Base-by-base conservation (phyloP, 805 yeast species). In the Monosporozyma yasuniensis region DNA sequence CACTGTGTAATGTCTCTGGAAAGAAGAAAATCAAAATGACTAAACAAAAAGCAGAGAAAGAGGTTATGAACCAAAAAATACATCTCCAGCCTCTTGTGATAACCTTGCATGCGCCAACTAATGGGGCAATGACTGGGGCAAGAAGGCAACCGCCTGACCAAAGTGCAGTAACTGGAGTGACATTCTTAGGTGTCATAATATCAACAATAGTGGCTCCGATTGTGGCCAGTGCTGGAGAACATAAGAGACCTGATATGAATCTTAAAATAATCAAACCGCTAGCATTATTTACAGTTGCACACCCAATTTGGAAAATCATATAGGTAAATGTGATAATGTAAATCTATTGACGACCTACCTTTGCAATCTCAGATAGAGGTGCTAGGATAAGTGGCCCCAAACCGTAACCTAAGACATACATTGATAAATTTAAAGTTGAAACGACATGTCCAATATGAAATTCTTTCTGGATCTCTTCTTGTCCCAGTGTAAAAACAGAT, bases 321-420 rank as follows among this genome's bases (percentile, higher is more conserved):
- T 77, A 39, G 50, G 76, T 62, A 39, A 78, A 62, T 3, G 82
- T 70, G 18, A 65, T n/a, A 34, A 73, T 65, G 52, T 79, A 80
- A 41, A 78, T 71, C 25, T 70, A 64, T 46, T 76, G 76, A 53
- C 84, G 71, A 12, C 84, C 84, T 42, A 77, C 60, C 3, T 61
- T 59, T 2, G 79, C 75, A 49, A 76, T 70, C 58, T 81, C 86
- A 11, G 81, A 74, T 52, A 80, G 54, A 3, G 86, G 84, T 0
- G 83, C 73, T 48, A 78, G 75, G 1, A 78, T 54, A 69, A 79
- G 66, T 3, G 83, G 83, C 2, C 84, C 83, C 14, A 78, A 45
- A 47, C 81, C 84, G 56, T 80, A 80, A 6, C 84, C 86, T 25
- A 79, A 54, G 10, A 80, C 80, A 53, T 75, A 81, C 35, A 79